Percentiles rank a stretch among this genome's conserved stretches.
These are phyloP conservation scores for Starmera stellimalicola DNA, from an alignment of 1,139 yeast genomes.

Conservation along the genomic window DNA sequence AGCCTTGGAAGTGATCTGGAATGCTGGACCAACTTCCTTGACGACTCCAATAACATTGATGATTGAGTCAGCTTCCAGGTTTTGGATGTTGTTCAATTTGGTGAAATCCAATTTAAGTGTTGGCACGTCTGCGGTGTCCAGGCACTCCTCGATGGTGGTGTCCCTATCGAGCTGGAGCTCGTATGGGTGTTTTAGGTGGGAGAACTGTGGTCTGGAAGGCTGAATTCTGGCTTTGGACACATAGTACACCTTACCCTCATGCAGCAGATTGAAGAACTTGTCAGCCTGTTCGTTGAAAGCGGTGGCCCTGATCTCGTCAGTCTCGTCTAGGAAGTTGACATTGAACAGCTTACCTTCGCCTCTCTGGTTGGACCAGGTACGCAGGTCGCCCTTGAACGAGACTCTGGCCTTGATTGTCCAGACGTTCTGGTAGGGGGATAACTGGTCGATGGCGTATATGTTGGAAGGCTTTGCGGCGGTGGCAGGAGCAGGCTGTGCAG, in stretches of 20 bases:
- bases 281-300: slow-evolving; percentile 89
- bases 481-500: slow-evolving; percentile 10
- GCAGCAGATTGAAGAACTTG: slow-evolving; percentile 59
- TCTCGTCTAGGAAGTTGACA: slow-evolving; percentile 83
- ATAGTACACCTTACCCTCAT: slow-evolving; percentile 86
- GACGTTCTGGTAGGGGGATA: slow-evolving; percentile 82
- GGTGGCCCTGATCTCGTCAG: slow-evolving; percentile 94
- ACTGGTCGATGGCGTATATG: slow-evolving; percentile 70
- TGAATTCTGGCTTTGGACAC: slow-evolving; percentile 75
- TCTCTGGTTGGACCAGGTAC: slow-evolving; percentile 77
- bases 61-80: slow-evolving; percentile 59
- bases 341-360: slow-evolving; percentile 90
- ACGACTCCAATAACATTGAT: slow-evolving; percentile 86
- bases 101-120: slow-evolving; percentile 69
- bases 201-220: slow-evolving; percentile 79
- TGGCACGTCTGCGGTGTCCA: slow-evolving; percentile 63
- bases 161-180: slow-evolving; percentile 80
- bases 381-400: slow-evolving; percentile 76
- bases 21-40: slow-evolving; percentile 63
- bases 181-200: slow-evolving; percentile 78
- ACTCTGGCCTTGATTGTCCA: slow-evolving; percentile 95
- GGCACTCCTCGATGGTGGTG: slow-evolving; percentile 63
- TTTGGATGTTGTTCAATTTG: slow-evolving; percentile 55
- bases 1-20: slow-evolving; percentile 83
- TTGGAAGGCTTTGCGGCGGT: slow-evolving; percentile 27